Base-by-base conservation (phyloP, 1,284 basidiomycete species). In the Ustilago xerochloae region DNA sequence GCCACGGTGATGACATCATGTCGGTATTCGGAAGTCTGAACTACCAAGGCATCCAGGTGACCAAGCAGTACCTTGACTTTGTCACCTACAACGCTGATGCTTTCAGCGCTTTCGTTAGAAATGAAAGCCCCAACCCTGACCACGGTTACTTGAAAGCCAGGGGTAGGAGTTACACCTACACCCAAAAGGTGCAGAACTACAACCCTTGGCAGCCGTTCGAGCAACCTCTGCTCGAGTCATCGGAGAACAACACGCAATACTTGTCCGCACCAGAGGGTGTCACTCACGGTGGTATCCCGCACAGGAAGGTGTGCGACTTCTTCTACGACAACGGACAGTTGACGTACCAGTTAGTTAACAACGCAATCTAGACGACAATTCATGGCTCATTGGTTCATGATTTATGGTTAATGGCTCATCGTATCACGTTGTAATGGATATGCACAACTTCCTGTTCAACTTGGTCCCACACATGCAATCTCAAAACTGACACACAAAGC, bases 111-210 rank as follows among this genome's bases (percentile, higher is more conserved):
- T 74, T 74, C n/a, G 53, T 74, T 3, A 15, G 71, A 7, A 10
- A 16, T 7, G 39, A 28, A 8, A 43, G 22, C 5, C 65, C 71
- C 13, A 69, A 74, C 41, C 71, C 71, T 0, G 26, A 13, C 2
- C 12, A 32, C 1, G 30, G 13, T 10, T 69, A 69, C 22, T 32
- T 74, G 18, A 57, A 45, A 15, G 62, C 63, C 2, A 41, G 71
- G 12, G 71, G 71, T 3, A 22, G 71, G 28, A 52, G 66, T 4
- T 74, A 74, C 38, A 53, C 62, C n/a, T 65, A 69, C 22, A 74
- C 71, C n/a, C 29, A 48, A 3, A 52, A 64, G 28, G 66, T 68
- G 9, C 50, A 58, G 46, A n/a, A 24, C 22, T n/a, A 24, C 29
- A 47, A 64, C 41, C 32, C 45, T 2, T 74, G 71, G 71, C 35